These are phyloP conservation scores for Dioszegia crocea DNA, from an alignment of 768 basidiomycete genomes.

Conservation along the genomic window DNA sequence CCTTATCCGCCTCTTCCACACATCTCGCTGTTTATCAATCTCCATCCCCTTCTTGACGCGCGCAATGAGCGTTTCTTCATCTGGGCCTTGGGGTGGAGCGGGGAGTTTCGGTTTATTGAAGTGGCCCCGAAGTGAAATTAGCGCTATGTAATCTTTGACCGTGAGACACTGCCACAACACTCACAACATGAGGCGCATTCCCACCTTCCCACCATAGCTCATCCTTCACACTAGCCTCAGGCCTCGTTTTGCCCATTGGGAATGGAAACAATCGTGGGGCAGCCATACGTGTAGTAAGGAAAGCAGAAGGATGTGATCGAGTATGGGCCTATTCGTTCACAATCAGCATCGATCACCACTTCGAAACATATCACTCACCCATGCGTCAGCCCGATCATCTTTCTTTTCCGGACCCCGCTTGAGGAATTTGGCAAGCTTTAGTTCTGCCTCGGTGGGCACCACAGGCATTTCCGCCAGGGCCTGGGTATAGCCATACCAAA, in stretches of 20 bases:
- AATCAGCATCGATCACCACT: too few relatives aligned
- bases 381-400: slow-evolving; percentile 24
- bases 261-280: slow-evolving; percentile 40
- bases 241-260: slow-evolving; percentile 35
- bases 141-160: too few relatives aligned
- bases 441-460: slow-evolving; percentile 1
- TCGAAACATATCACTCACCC: slow-evolving; percentile 22
- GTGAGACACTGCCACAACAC: too few relatives aligned
- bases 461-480: slow-evolving; percentile 26
- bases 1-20: slow-evolving; percentile 40
- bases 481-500: slow-evolving; percentile 39
- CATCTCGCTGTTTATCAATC: slow-evolving; percentile 21
- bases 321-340: slow-evolving; percentile 41
- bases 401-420: slow-evolving; percentile 7
- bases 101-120: slow-evolving; percentile 38
- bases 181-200: slow-evolving; percentile 41
- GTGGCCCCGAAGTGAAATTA: slow-evolving; percentile 37
- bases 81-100: slow-evolving; percentile 17
- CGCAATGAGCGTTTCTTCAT: slow-evolving; percentile 19
- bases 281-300: slow-evolving; percentile 36
- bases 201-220: slow-evolving; percentile 46
- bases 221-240: slow-evolving; percentile 20
- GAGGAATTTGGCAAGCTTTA: slow-evolving; percentile 20
- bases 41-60: slow-evolving; percentile 29
- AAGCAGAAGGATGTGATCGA: slow-evolving; percentile 41